Percentiles rank a stretch among this genome's conserved stretches.
Conservation (phyloP, 2,329 filamentous ascomycete species). For the Xylariaceae sp. region DNA sequence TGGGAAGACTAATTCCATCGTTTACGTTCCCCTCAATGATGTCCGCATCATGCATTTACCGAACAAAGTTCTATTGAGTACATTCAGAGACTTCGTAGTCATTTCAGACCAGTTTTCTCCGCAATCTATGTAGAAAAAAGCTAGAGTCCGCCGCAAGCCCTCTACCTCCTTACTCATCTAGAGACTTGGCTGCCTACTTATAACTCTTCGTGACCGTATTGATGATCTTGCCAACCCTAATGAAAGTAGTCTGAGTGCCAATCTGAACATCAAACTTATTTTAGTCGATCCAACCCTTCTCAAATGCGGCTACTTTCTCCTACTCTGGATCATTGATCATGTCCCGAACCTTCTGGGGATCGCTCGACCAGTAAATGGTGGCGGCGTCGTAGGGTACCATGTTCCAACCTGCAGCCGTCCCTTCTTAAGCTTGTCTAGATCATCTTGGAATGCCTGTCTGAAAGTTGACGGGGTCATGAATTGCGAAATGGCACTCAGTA, state of each 20-base stretch:
- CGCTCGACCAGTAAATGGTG: slow-evolving; percentile 13
- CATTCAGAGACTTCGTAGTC: too few species aligned
- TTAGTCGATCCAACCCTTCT: slow-evolving; percentile 15
- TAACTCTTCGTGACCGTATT: slow-evolving; percentile 9
- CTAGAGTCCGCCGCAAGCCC: too few species aligned
- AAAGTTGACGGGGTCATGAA: background rate
- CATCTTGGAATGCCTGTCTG: slow-evolving; percentile 10
- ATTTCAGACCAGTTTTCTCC: too few species aligned
- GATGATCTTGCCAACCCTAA: slow-evolving; percentile 14
- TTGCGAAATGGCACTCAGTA: too few species aligned
- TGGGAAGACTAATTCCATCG: too few species aligned
- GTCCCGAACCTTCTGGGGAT: slow-evolving; percentile 18
- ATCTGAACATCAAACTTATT: slow-evolving; percentile 13
- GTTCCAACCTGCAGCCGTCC: slow-evolving; percentile 11
- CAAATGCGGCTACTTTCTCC: slow-evolving; percentile 12
- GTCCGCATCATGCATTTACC: too few species aligned
- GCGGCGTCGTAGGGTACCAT: slow-evolving; percentile 16
- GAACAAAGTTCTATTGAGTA: too few species aligned
- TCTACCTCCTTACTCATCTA: too few species aligned
- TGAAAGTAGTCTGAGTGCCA: slow-evolving; percentile 12
- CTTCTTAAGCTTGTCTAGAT: slow-evolving; percentile 14
- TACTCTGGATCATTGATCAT: slow-evolving; percentile 16
- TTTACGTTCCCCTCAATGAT: too few species aligned
- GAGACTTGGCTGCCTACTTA: background rate
- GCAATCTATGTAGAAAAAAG: too few species aligned